Evolutionary conservation across 2,329 filamentous ascomycete species (phyloP).

Genomic region (Emergomyces pasteurianus): DNA sequence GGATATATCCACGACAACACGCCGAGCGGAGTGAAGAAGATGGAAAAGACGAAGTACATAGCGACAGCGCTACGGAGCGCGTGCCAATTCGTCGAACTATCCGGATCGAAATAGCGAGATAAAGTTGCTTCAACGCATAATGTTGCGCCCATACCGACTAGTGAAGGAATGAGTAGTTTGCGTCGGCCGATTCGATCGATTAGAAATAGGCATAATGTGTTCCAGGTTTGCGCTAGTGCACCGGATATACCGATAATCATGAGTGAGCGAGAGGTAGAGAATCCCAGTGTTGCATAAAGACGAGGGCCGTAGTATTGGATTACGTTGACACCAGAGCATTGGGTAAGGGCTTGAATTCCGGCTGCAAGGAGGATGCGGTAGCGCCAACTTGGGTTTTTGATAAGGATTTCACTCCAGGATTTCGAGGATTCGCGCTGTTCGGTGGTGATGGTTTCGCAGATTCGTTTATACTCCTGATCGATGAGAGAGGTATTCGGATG

Average conservation of each 20-base stretch:
- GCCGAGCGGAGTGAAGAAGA: conserved; percentile 35
- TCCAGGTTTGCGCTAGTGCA: conserved; percentile 38
- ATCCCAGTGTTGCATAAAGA: conserved; percentile 35
- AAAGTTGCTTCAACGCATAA: conserved; percentile 32
- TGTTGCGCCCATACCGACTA: conserved; percentile 32
- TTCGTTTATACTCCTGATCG: conserved; percentile 32
- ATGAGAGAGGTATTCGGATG: conserved; percentile 12
- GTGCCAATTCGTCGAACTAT: conserved; percentile 18
- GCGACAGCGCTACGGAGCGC: conserved; percentile 35
- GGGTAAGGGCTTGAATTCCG: conserved; percentile 39
- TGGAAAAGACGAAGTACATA: conserved; percentile 37
- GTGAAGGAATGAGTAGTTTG: conserved; percentile 36
- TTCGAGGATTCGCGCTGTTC: conserved; percentile 25
- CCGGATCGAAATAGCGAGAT: conserved; percentile 24
- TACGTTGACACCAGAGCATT: conserved; percentile 37
- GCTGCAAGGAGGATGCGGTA: conserved; percentile 37
- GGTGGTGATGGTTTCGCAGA: conserved; percentile 28
- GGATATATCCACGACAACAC: conserved; percentile 38
- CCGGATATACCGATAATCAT: conserved; percentile 43
- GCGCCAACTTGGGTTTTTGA: conserved; percentile 34
- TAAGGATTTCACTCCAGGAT: conserved; percentile 31
- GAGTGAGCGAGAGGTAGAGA: conserved; percentile 34
- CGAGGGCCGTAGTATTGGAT: conserved; percentile 34
- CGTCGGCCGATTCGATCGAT: conserved; percentile 39
- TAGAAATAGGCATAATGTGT: conserved; percentile 35